Evolutionary conservation across 768 basidiomycete species (phyloP).

Genomic region (Glaciozyma antarctica): DNA sequence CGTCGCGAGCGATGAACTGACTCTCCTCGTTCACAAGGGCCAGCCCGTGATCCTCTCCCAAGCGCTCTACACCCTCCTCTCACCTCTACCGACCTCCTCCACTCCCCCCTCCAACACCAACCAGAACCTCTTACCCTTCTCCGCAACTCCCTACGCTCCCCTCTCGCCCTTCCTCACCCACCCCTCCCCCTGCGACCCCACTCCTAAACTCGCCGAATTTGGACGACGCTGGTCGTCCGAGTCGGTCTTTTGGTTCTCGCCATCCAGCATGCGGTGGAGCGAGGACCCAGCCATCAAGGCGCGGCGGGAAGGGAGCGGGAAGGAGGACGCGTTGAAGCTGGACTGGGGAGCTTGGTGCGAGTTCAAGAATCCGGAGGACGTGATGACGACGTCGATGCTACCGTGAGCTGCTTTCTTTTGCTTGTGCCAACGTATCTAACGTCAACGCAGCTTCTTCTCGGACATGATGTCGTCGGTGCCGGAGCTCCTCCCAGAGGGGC

Average conservation of each 20-base stretch:
- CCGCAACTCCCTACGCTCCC: not conserved
- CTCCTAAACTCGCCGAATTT: not conserved
- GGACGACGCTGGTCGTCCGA: not conserved
- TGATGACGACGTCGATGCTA: not conserved
- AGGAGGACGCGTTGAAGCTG: not conserved
- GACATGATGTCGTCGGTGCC: not conserved
- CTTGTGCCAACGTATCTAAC: not conserved
- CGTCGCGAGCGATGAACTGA: not conserved
- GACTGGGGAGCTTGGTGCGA: conserved; percentile 4
- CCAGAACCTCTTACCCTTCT: conserved; percentile 2
- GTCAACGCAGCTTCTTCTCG: not conserved
- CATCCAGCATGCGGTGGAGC: not conserved
- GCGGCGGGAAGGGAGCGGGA: not conserved
- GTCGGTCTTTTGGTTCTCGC: not conserved
- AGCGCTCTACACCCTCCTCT: not conserved
- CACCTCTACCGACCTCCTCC: not conserved
- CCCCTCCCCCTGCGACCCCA: not conserved
- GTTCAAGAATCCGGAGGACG: not conserved
- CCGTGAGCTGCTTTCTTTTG: not conserved
- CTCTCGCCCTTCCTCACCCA: conserved; percentile 1
- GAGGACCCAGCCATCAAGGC: not conserved
- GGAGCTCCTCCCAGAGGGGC: not conserved
- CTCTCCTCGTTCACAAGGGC: not conserved
- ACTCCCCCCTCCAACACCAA: not conserved
- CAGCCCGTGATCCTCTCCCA: not conserved